Evolutionary conservation across 805 yeast genomes (phyloP), one percentile per base, ranked within the genome.

Genomic region (Zygotorulaspora danielsina): DNA sequence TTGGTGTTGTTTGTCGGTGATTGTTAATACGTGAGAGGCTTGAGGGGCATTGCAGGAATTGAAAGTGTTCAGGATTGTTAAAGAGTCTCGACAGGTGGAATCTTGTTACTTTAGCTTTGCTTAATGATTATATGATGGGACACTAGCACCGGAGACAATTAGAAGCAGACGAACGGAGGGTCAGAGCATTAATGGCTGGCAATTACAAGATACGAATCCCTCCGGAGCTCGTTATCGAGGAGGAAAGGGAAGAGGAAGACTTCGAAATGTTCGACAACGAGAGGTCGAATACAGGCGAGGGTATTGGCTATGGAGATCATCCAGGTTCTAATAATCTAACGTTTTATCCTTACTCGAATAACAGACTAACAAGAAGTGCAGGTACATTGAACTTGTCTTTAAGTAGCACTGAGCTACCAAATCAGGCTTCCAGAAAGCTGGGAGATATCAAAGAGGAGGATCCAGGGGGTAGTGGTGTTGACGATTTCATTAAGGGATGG

Each of bases 361-460:
- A 55, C 26, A 56, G 50, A 12, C 43, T 75, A 25, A 69, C 78
- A 45, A 65, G 81, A 59, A 73, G 79, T 63, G 73, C 69, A 2
- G 79, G 78, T 2, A 58, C 74, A 7, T 51, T 76, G 45, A 75
- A 76, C 39, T 49, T 76, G 35, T 72, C 78, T 9, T 53, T 73
- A 16, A 74, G 69, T 32, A 65, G 59, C 34, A 55, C 70, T 2
- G 41, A 33, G 2, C 19, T 46, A 16, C 40, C 45, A 2, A 27
- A 27, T 15, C 16, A 28, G 32, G 21, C 13, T 10, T n/a, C 38
- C 11, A 34, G 38, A 22, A 38, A 30, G 6, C 31, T 42, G 27
- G 41, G 42, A 12, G 39, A 34, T n/a, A 45, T 44, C 7, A 32
- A 36, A 12, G 52, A 45, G 17, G 49, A 49, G 13, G 51, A 48